Base-by-base conservation (phyloP, 805 yeast genomes). In the Phaffomyces antillensis region DNA sequence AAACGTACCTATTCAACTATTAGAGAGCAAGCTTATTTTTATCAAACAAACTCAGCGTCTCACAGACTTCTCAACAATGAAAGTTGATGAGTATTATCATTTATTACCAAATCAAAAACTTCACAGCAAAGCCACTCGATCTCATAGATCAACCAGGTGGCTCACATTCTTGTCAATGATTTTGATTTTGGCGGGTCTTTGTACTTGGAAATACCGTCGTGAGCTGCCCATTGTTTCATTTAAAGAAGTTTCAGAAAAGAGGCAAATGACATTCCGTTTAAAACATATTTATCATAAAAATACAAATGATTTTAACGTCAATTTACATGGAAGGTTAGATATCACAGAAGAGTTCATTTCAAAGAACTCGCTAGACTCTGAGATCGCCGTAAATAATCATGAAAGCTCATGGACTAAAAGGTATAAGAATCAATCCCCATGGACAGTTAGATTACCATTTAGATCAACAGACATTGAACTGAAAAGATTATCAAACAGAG, bases 211-310 rank as follows among this genome's bases (percentile, higher is more conserved):
- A 16, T 15, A 34, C 5, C 25, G 15, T 13, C 10, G 25, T 12
- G 17, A 30, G 13, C 18, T 37, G 15, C 36, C 38, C 6, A 4
- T 31, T 17, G 20, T 28, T n/a, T 10, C 25, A 5, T 42, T 17
- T 25, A 35, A 33, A 12, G n/a, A 37, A 2, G 18, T 17, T 15
- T 17, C 43, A 15, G 16, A 6, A 28, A 28, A 24, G 24, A 32
- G 35, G 44, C 35, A 40, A 37, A 32, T 36, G 9, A 38, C 46
- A 15, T 67, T 68, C 50, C 52, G 54, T n/a, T 50, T 81, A 25
- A 78, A 70, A 52, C 87, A 82, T 55, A 71, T 82, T 5, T 78
- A 66, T 53, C 87, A 82, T 54, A 83, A 78, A 53, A 79, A 78
- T 41, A 69, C 81, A 0, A 77, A 76, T 10, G 44, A 26, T 16